Evolutionary conservation across 2,329 filamentous ascomycete genomes (phyloP), one percentile per base, ranked within the genome.

Genomic region (Scytalidium sp.): DNA sequence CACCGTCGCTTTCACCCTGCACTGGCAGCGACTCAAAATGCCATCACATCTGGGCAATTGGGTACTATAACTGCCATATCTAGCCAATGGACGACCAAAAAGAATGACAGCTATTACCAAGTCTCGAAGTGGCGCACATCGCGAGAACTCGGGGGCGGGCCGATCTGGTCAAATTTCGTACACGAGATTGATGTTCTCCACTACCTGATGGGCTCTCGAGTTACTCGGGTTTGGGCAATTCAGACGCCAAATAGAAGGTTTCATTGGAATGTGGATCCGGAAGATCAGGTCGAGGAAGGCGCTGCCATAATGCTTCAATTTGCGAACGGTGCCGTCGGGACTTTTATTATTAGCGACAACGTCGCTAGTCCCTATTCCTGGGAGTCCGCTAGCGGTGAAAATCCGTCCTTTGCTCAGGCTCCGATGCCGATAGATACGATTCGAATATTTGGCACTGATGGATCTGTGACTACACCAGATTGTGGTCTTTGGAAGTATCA

Each of bases 1-100:
- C 80, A 84, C 58, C 70, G 80, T 9, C 72, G 80, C 2, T 84
- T 84, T 66, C 83, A 84, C 56, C 75, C 75, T 0, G 81, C 79
- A 59, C 71, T 81, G 4, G 63, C 71, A 5, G 69, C 74, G 2
- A 69, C 78, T 0, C 81, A 81, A 53, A 55, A 70, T 13, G 63
- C 71, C 1, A 54, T 83, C 1, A 55, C 62, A 0, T 59, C 66
- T 0, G 66, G 68, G 0, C 62, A 61, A 0, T 66, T 83, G 0
- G 80, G 80, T 0, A 57, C 54, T 0, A 53, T 77, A 2, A 69
- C 81, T 10, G 80, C 80, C 1, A 61, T 84, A 3, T 78, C 74
- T 45, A 79, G 78, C 0, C 66, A 80, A 0, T 84, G 80, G 80
- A 0, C 17, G 32, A 15, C 7, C 32, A 36, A 36, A n/a, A 8